Base-by-base conservation (phyloP, 2,329 filamentous ascomycete genomes). In the Clarireedia sp. region DNA sequence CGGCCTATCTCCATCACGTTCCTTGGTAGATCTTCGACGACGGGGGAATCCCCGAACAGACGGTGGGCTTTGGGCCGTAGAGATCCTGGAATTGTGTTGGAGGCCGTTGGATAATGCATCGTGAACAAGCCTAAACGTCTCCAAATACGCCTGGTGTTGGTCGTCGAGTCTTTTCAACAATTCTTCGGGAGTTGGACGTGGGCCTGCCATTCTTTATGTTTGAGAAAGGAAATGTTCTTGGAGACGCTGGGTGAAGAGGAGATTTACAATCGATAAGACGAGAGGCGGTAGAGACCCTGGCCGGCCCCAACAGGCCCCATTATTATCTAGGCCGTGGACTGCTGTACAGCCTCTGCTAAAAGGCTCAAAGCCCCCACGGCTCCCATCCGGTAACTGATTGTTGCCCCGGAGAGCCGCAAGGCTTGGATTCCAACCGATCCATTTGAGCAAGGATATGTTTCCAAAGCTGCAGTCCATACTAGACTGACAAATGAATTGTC, bases 131-230 rank as follows among this genome's bases (percentile, higher is more conserved):
- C 48, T 59, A 45, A 64, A 64, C 9, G 63, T 64, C 14, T 63
- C 51, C 8, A 64, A 52, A 49, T 66, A 64, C 8, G 62, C 63
- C 48, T 62, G 59, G 33, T 66, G 63, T 48, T 65, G 60, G 8
- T 63, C 60, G 23, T 64, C 63, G 3, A 66, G 64, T 47, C 51
- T 51, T 46, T 58, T 61, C 17, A 65, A 57, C 14, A 66, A 54
- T 49, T 65, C 64, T 21, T 64, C 62, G 16, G 58, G 55, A 17
- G 26, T 60, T 19, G 51, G 41, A 29, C 29, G 48, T 10, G 52
- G 29, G 12, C 29, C 29, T 33, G 29, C 29, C 29, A 33, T 33
- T 33, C 29, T 33, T 29, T 33, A 33, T 33, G 29, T 33, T 33
- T 33, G 29, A 4, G 29, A 33, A 12, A 4, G 29, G 12, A 33